These are phyloP conservation scores for Marasmius oreades DNA, from an alignment of 1,284 basidiomycete genomes.

Conservation along the genomic window DNA sequence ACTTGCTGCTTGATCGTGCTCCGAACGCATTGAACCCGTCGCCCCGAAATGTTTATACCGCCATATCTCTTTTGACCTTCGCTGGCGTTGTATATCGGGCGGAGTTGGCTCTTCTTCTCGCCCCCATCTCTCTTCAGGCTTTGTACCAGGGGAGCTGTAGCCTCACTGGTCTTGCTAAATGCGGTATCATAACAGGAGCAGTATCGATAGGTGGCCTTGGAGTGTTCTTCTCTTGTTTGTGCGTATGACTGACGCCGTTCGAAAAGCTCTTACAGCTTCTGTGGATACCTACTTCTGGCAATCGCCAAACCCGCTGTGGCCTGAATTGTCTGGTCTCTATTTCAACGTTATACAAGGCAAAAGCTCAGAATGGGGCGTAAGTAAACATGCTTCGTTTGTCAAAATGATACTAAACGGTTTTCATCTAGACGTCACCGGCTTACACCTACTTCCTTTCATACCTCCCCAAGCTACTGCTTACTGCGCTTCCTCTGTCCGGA, in stretches of 20 bases:
- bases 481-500: conserved; percentile 61
- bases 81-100: conserved; percentile 76
- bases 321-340: conserved; percentile 76
- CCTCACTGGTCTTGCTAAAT: conserved; percentile 42
- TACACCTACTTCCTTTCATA: conserved; percentile 68
- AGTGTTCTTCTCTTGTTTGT: background rate
- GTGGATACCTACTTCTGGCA: conserved; percentile 91
- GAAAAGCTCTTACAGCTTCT: conserved; percentile 57
- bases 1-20: conserved; percentile 46
- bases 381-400: conserved; percentile 27
- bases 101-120: conserved; percentile 73
- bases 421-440: conserved; percentile 64
- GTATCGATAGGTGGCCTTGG: conserved; percentile 52
- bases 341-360: conserved; percentile 92
- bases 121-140: conserved; percentile 57
- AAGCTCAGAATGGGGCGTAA: conserved; percentile 88
- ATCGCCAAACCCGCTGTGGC: conserved; percentile 65
- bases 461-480: conserved; percentile 79
- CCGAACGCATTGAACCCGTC: conserved; percentile 40
- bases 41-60: conserved; percentile 28
- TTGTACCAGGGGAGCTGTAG: conserved; percentile 43
- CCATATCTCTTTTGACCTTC: conserved; percentile 58
- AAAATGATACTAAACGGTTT: conserved; percentile 6
- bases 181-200: conserved; percentile 53
- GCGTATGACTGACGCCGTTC: background rate